Evolutionary conservation across 2,329 filamentous ascomycete species (phyloP).

Genomic region (Hypoxylon sp.): DNA sequence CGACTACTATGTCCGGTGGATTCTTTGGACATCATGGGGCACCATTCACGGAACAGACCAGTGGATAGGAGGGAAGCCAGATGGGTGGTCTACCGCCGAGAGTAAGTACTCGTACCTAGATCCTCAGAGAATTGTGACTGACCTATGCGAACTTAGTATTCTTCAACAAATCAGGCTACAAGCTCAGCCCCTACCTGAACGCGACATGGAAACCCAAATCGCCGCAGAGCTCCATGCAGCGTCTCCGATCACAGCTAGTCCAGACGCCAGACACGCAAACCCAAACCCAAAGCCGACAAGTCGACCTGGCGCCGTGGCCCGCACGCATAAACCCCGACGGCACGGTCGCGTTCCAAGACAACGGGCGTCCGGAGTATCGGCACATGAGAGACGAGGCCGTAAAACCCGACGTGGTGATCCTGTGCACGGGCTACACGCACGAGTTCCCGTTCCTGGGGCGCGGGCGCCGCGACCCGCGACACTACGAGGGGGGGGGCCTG

Average conservation of each 20-base stretch:
- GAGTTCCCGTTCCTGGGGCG: constrained; percentile 52
- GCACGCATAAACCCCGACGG: constrained; percentile 49
- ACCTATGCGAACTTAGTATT: constrained; percentile 48
- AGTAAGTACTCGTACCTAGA: too few relatives aligned
- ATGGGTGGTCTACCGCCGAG: constrained; percentile 43
- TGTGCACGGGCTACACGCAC: constrained; percentile 57
- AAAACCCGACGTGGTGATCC: constrained; percentile 55
- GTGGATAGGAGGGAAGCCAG: constrained; percentile 56
- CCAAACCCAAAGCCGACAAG: constrained; percentile 51
- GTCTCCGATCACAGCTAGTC: constrained; percentile 50
- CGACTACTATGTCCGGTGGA: constrained; percentile 54
- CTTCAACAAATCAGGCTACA: constrained; percentile 44
- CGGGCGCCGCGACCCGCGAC: constrained; percentile 50
- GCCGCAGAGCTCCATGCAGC: constrained; percentile 48
- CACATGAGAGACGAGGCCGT: constrained; percentile 42
- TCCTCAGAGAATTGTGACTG: not conserved
- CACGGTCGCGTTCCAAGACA: constrained; percentile 48
- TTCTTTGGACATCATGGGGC: constrained; percentile 55
- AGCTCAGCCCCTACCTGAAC: constrained; percentile 36
- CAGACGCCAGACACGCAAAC: constrained; percentile 48
- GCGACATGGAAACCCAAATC: constrained; percentile 34
- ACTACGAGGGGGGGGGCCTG: constrained; percentile 36
- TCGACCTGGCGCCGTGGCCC: constrained; percentile 58
- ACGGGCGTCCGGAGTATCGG: constrained; percentile 41
- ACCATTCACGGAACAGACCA: constrained; percentile 57